Conservation (phyloP, 2,329 filamentous ascomycete species). For the Rugonectria rugulosa region DNA sequence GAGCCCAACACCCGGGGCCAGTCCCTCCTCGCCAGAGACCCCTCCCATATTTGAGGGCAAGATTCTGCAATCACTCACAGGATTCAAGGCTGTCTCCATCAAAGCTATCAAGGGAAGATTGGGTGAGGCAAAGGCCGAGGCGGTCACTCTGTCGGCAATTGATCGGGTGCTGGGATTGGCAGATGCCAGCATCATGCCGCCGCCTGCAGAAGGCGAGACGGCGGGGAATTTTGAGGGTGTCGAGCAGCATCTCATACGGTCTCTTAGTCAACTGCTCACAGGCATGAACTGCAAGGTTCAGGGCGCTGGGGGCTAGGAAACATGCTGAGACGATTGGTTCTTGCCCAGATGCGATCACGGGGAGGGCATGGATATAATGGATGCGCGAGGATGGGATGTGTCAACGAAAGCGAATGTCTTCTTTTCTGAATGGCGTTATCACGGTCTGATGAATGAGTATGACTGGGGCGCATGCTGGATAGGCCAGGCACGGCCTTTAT, state of each 20-base stretch:
- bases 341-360: not conserved
- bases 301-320: slow-evolving; percentile 11
- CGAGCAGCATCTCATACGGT: slow-evolving; percentile 52
- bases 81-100: slow-evolving; percentile 56
- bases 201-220: slow-evolving; percentile 43
- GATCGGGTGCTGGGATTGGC: slow-evolving; percentile 59
- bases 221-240: slow-evolving; percentile 48
- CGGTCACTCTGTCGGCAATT: slow-evolving; percentile 58
- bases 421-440: slow-evolving; percentile 31
- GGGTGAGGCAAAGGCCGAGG: slow-evolving; percentile 53
- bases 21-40: slow-evolving; percentile 36
- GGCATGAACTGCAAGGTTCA: slow-evolving; percentile 51
- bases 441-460: slow-evolving; percentile 38
- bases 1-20: slow-evolving; percentile 43
- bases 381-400: slow-evolving; percentile 7
- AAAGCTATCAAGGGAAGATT: slow-evolving; percentile 51
- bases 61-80: slow-evolving; percentile 51
- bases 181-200: slow-evolving; percentile 51
- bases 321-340: not conserved
- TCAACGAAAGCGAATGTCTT: slow-evolving; percentile 21
- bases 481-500: slow-evolving; percentile 21
- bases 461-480: slow-evolving; percentile 32
- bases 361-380: not conserved
- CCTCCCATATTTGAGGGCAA: slow-evolving; percentile 48
- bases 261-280: slow-evolving; percentile 48